Evolutionary conservation across 176 grass and related monocot genomes (phyloP).

Genomic region (Guadua angustifolia): DNA sequence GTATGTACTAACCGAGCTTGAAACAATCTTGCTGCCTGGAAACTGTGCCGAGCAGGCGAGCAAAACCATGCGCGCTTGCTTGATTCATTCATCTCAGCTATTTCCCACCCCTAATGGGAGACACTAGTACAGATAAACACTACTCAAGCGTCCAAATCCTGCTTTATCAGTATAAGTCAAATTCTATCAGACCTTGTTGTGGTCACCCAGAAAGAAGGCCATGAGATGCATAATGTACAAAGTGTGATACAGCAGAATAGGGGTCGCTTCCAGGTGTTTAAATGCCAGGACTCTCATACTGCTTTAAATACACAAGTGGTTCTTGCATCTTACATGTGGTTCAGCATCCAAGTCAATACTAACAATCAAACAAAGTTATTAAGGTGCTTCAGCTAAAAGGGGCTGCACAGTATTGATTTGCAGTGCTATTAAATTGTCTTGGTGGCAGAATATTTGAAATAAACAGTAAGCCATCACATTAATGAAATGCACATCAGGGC

Average conservation of each 20-base stretch:
- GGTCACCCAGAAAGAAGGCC: background rate
- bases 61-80: background rate
- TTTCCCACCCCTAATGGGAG: background rate
- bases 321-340: background rate
- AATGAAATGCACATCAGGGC: background rate
- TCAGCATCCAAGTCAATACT: background rate
- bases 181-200: background rate
- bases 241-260: background rate
- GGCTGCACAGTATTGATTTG: background rate
- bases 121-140: background rate
- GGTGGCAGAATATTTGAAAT: constrained; percentile 15
- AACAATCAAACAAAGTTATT: background rate
- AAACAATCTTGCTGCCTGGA: background rate
- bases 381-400: background rate
- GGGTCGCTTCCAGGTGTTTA: background rate
- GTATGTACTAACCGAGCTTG: background rate
- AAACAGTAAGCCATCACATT: constrained; percentile 3
- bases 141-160: background rate
- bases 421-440: background rate
- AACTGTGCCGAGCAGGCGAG: background rate
- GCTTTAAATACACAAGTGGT: background rate
- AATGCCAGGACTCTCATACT: background rate
- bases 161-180: background rate
- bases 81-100: background rate
- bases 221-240: background rate